These are phyloP conservation scores for Carex kokanica DNA, from an alignment of 176 grass and related monocot species.

Conservation along the genomic window DNA sequence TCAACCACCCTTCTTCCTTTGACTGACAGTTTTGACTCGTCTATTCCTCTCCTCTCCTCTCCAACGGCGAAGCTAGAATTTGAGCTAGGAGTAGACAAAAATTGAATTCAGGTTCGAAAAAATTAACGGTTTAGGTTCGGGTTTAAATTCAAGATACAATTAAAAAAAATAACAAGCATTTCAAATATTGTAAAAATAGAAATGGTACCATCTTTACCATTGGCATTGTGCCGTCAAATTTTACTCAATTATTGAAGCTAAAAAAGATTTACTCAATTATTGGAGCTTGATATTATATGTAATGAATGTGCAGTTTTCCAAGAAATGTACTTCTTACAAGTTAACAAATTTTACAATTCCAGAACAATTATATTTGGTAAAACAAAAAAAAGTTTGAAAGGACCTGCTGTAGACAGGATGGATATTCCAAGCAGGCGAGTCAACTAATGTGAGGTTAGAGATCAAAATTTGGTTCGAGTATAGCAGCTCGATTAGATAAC, in stretches of 20 bases:
- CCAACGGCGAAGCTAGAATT: too few relatives aligned
- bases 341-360: background rate
- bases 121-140: too few relatives aligned
- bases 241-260: too few relatives aligned
- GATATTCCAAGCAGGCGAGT: slow-evolving; percentile 92
- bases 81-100: too few relatives aligned
- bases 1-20: background rate
- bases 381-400: background rate
- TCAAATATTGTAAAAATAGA: too few relatives aligned
- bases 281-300: background rate
- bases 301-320: background rate
- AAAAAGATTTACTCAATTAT: background rate
- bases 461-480: slow-evolving; percentile 56
- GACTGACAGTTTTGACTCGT: slow-evolving; percentile 14
- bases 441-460: slow-evolving; percentile 76
- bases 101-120: too few relatives aligned
- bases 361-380: background rate
- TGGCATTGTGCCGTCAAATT: too few relatives aligned
- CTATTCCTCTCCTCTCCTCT: too few relatives aligned
- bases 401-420: slow-evolving; percentile 89
- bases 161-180: too few relatives aligned
- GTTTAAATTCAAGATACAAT: too few relatives aligned
- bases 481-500: slow-evolving; percentile 81
- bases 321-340: background rate
- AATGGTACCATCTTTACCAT: too few relatives aligned